phyloP scores from a whole-genome alignment of 768 basidiomycete species.

The Lactifluus echinatus region DNA sequence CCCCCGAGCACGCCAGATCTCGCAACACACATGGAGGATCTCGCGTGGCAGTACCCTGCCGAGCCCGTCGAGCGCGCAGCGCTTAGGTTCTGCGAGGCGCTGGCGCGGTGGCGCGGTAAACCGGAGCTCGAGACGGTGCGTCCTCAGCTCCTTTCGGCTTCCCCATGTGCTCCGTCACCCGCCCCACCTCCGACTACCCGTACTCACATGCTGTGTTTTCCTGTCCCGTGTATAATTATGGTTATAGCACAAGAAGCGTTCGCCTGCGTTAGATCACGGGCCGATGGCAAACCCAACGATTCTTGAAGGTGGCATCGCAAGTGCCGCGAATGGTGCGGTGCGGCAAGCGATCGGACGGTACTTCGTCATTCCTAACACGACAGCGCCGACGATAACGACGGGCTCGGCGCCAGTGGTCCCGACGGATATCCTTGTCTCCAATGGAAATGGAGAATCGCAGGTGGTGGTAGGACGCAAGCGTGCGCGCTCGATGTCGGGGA shows the following conservation, averaged over 20 bases:
- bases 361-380: too few relatives aligned
- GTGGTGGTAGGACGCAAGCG: slow-evolving; percentile 13
- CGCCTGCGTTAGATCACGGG: background rate
- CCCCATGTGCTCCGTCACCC: too few relatives aligned
- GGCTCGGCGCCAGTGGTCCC: too few relatives aligned
- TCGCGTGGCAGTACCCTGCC: slow-evolving; percentile 73
- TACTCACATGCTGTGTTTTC: background rate
- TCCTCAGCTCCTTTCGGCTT: background rate
- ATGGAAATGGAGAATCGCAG: background rate
- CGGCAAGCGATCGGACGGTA: slow-evolving; percentile 8
- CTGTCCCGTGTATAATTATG: background rate
- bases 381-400: too few relatives aligned
- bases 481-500: background rate
- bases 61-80: slow-evolving; percentile 76
- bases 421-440: background rate
- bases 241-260: slow-evolving; percentile 26
- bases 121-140: slow-evolving; percentile 73
- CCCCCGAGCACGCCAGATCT: slow-evolving; percentile 64
- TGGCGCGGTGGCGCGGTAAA: slow-evolving; percentile 76
- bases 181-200: too few relatives aligned
- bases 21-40: slow-evolving; percentile 68
- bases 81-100: slow-evolving; percentile 71
- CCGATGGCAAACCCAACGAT: background rate
- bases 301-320: background rate
- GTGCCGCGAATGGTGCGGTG: slow-evolving; percentile 5